Evolutionary conservation across 139 green algal genomes (phyloP).

Genomic region (Picochlorum costavermella): DNA sequence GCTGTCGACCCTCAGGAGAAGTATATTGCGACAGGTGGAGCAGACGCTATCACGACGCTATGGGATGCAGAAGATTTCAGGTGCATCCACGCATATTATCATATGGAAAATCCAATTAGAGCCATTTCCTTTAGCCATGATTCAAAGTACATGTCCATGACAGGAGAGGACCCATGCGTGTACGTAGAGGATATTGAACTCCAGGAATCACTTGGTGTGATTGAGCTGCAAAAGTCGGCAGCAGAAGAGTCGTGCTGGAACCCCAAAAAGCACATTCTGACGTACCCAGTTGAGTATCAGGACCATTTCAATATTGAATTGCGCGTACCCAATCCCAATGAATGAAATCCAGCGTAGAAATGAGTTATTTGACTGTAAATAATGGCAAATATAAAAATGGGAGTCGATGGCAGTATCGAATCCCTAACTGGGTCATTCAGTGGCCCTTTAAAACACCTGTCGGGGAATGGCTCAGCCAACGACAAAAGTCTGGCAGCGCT

Average conservation of each 20-base stretch:
- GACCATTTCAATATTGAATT: conserved; percentile 7
- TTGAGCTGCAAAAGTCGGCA: neutral
- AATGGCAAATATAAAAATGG: neutral
- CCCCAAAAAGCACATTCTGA: conserved; percentile 18
- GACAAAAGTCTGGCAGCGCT: too few species aligned
- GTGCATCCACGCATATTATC: conserved; percentile 16
- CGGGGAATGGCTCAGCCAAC: too few species aligned
- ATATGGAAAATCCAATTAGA: conserved; percentile 21
- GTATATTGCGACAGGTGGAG: conserved; percentile 23
- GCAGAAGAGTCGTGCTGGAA: conserved; percentile 24
- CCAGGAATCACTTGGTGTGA: conserved; percentile 1
- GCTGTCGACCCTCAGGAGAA: conserved; percentile 12
- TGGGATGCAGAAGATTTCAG: conserved; percentile 25
- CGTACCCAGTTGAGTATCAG: neutral
- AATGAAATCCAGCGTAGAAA: neutral
- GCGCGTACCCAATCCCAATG: neutral
- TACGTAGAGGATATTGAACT: conserved; percentile 26
- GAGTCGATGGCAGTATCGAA: too few species aligned
- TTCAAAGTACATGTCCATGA: conserved; percentile 27
- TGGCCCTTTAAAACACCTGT: too few species aligned
- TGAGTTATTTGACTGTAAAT: neutral
- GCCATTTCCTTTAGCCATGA: conserved; percentile 26
- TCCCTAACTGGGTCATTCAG: too few species aligned
- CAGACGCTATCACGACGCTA: conserved; percentile 20
- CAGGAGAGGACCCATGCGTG: conserved; percentile 17